Evolutionary conservation across 176 grass and related monocot genomes (phyloP), one percentile per base, ranked within the genome.

Genomic region (Raddia distichophylla): DNA sequence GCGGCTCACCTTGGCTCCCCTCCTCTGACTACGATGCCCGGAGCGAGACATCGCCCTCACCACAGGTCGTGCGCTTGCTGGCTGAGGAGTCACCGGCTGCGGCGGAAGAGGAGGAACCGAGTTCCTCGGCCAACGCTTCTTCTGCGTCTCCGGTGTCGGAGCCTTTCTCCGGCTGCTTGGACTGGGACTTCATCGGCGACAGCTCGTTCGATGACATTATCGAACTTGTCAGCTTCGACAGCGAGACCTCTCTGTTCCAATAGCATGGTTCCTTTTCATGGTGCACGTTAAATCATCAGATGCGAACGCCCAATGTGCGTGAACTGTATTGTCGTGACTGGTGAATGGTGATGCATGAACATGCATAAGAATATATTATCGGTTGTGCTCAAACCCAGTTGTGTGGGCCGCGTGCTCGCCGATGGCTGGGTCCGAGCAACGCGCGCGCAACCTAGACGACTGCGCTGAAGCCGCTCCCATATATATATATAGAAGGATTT

Each of bases 111-210:
- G 56, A 16, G 17, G 67, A 61, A 22, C 64, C 6, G 10, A 58
- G 40, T 22, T 74, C 60, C 35, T 34, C 84, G 8, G 18, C 32
- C 1, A 60, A 73, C 7, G 37, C 6, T n/a, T 66, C 69, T 9
- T 48, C 19, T 49, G 12, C 40, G 5, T 73, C 60, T 14, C 69
- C 37, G 0, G 40, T 43, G 16, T n/a, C 72, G 69, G 76, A 74
- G 8, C 19, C 58, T 47, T 73, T 79, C 22, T 1, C 60, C 40
- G 2, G 44, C n/a, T 66, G 16, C 50, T 58, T 65, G 22, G 77
- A 74, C 15, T 74, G 67, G 69, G 84, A 74, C 71, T 19, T 8
- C 40, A 48, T 73, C 51, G 42, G 11, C 4, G 76, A 74, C 14
- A 45, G 47, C 67, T 79, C 68, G 20, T 73, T 79, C n/a, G 48